These are phyloP conservation scores for Agrostemma githago DNA, from an alignment of 148 eudicot species.

Conservation along the genomic window DNA sequence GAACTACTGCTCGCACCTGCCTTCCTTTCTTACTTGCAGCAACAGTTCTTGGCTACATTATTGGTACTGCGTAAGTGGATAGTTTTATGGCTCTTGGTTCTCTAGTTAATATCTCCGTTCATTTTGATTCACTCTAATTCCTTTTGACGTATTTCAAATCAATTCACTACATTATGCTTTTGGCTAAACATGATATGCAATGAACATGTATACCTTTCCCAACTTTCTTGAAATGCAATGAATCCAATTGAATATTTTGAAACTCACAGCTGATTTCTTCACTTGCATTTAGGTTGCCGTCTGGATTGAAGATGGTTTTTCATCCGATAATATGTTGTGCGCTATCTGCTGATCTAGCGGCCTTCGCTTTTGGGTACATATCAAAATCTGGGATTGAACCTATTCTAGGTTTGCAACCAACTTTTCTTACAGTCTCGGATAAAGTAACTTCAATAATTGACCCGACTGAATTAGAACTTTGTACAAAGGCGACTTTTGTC, in stretches of 20 bases:
- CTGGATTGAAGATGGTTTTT: constrained; percentile 64
- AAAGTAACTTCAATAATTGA: neutral
- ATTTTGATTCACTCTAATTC: neutral
- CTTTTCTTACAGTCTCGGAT: constrained; percentile 11
- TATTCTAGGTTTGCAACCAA: constrained; percentile 62
- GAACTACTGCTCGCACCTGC: constrained; percentile 80
- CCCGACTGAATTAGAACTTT: neutral
- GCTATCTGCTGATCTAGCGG: constrained; percentile 83
- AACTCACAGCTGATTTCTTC: neutral
- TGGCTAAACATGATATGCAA: neutral
- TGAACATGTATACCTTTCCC: neutral
- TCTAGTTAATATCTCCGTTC: neutral
- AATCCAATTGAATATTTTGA: neutral
- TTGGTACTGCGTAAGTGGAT: constrained; percentile 75
- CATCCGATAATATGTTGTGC: constrained; percentile 97
- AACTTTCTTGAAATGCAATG: neutral
- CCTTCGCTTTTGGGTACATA: constrained; percentile 71
- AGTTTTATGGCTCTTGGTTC: neutral
- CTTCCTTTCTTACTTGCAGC: constrained; percentile 90
- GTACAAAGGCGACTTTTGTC: neutral
- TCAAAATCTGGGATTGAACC: constrained; percentile 71
- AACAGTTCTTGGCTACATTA: constrained; percentile 83
- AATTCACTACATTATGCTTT: neutral
- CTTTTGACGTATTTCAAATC: neutral
- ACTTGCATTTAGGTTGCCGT: constrained; percentile 55